Evolutionary conservation across 306 rosid genomes (phyloP).

Genomic region (Rosa chinensis): DNA sequence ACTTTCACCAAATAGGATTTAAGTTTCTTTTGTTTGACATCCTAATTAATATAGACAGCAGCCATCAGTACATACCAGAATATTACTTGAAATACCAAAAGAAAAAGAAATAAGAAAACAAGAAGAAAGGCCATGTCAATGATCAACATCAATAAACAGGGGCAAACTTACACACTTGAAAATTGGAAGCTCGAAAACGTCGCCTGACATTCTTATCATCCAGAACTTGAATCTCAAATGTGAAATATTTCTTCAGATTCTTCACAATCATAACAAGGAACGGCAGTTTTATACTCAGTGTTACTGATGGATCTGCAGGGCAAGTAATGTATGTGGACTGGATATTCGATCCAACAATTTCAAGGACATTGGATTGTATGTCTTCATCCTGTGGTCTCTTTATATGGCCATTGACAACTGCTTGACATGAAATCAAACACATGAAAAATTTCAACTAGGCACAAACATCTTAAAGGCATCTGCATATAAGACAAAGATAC

Average conservation of each 20-base stretch:
- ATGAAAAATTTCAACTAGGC: background rate
- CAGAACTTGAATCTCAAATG: constrained; percentile 92
- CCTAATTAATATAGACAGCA: background rate
- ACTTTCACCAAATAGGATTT: background rate
- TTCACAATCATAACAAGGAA: constrained; percentile 88
- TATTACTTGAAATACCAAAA: constrained; percentile 1
- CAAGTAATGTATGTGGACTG: constrained; percentile 92
- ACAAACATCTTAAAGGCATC: background rate
- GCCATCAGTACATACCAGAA: background rate
- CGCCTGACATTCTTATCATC: constrained; percentile 94
- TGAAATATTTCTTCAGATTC: constrained; percentile 90
- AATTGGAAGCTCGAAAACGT: constrained; percentile 93
- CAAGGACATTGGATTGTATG: constrained; percentile 90
- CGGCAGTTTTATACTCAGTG: constrained; percentile 91
- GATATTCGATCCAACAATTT: constrained; percentile 86
- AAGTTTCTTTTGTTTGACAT: background rate
- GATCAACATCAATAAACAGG: constrained; percentile 40
- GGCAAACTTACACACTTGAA: constrained; percentile 98
- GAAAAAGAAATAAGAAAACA: background rate
- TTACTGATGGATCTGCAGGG: constrained; percentile 95
- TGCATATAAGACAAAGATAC: background rate
- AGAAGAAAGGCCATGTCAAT: constrained; percentile 17
- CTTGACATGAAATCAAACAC: constrained; percentile 15
- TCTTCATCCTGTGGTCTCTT: constrained; percentile 98
- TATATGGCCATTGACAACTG: constrained; percentile 84